Base-by-base conservation (phyloP, 768 basidiomycete species). In the Sarcodon aspratus region DNA sequence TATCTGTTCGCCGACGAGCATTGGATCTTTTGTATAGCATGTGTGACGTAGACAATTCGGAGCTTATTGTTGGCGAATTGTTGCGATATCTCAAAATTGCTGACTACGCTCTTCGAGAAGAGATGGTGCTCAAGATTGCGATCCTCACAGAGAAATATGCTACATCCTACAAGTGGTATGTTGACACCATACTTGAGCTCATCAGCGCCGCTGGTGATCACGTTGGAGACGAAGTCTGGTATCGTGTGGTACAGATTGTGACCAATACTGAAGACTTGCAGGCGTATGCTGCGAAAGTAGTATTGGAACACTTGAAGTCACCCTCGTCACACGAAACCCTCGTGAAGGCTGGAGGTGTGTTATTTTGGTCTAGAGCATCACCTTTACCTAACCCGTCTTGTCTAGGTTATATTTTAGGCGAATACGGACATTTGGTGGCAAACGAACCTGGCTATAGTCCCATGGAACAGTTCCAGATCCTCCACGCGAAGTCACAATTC, bases 201-300 rank as follows among this genome's bases (percentile, higher is more conserved):
- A 95, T 99, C 62, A 90, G 87, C 61, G 84, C 92, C 36, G 96
- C 96, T 9, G 96, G 96, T 48, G 96, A 99, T 60, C 93, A 99
- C 61, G 95, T 99, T 47, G 96, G 96, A 43, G 95, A 98, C 55
- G 96, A 98, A 70, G 96, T 99, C 33, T 99, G 96, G 96, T 98
- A 96, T 65, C 88, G 96, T 47, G 93, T 99, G 45, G 86, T 99
- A 27, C 96, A 97, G 62, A 97, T 99, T 52, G 90, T 96, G 44
- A 97, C 91, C 43, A 99, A 99, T 61, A 99, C 96, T 18, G 95
- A 97, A 62, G 92, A 98, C 65, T 71, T 99, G 32, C 94, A 99
- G 63, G 80, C 88, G 54, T 99, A 99, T 67, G 96, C 96, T 9
- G 91, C 92, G 5, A 84, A 83, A 57, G 93, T 90, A 15, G 79